These are phyloP conservation scores for Fusarium dimerum DNA, from an alignment of 2,329 filamentous ascomycete genomes.

Conservation along the genomic window DNA sequence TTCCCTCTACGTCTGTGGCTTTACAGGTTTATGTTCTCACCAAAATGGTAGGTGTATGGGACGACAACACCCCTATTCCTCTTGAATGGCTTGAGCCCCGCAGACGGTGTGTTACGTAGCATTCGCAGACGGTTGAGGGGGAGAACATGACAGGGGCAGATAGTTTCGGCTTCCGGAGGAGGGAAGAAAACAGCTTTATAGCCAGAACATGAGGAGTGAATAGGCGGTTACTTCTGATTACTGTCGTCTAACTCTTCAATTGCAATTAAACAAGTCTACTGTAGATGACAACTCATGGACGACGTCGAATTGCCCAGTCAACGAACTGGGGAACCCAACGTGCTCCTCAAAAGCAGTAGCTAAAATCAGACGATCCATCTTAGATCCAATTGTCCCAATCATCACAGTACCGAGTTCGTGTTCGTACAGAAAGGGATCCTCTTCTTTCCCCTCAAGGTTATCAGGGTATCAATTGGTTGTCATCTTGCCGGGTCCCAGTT, in stretches of 20 bases:
- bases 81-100: no score
- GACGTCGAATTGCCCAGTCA: slow-evolving; percentile 18
- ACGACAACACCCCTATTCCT: no score
- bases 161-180: slow-evolving; percentile 28
- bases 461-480: no score
- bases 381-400: no score
- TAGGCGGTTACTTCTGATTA: no score
- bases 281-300: neutral
- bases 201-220: neutral
- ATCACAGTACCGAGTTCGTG: slow-evolving; percentile 10
- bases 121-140: neutral
- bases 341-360: slow-evolving; percentile 16
- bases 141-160: neutral
- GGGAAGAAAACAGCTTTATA: slow-evolving; percentile 12
- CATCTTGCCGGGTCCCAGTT: no score
- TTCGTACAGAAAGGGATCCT: slow-evolving; percentile 20
- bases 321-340: slow-evolving; percentile 27
- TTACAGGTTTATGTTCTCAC: no score
- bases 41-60: no score
- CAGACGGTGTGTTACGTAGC: neutral
- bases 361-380: neutral
- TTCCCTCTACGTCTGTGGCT: no score
- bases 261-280: neutral
- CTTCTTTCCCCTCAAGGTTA: slow-evolving; percentile 5
- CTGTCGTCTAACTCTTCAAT: neutral